Evolutionary conservation across 169 alveolate species (phyloP).

Genomic region (Cystoisospora suis): DNA sequence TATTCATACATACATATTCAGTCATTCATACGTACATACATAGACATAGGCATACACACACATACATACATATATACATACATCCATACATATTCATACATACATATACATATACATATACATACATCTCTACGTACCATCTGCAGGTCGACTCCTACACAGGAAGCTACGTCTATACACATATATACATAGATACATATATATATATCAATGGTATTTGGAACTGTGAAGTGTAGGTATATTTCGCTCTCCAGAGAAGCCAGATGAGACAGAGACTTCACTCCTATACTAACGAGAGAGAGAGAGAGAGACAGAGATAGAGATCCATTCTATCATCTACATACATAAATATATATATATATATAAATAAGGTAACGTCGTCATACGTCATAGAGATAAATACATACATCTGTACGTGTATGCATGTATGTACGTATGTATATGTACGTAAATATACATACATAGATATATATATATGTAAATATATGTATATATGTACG

Average conservation of each 20-base stretch:
- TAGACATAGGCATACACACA: neutral
- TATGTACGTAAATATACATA: neutral
- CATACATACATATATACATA: too few relatives aligned
- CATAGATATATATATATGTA: neutral
- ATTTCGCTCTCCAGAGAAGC: neutral
- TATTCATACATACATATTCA: too few relatives aligned
- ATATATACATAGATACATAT: neutral
- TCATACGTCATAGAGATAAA: neutral
- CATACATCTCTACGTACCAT: neutral
- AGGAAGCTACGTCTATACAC: neutral
- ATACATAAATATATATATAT: neutral
- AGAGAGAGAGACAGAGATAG: neutral
- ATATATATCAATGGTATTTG: neutral
- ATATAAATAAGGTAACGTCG: too few relatives aligned
- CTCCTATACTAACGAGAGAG: neutral
- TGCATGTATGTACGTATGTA: neutral
- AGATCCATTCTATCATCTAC: neutral
- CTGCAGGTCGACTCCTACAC: neutral
- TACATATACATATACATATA: neutral
- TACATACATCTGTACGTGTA: neutral
- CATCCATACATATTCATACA: neutral
- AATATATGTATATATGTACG: neutral
- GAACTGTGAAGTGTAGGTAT: neutral
- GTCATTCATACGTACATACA: neutral
- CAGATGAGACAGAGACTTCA: neutral